phyloP scores from a whole-genome alignment of 2,329 filamentous ascomycete species.

The Colletotrichum filicis region DNA sequence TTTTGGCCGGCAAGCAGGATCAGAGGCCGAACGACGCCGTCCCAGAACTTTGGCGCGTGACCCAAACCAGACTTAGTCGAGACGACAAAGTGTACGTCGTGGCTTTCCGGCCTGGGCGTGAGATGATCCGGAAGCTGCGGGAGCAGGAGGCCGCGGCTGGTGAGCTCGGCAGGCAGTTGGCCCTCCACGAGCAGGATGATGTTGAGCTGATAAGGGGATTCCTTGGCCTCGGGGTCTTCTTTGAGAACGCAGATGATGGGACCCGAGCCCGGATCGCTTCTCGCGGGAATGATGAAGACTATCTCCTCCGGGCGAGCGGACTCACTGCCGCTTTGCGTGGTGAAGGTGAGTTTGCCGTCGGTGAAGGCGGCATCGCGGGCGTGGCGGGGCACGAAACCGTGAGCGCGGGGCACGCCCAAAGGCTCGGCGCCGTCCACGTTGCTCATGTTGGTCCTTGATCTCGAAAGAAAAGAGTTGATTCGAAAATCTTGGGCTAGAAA shows the following conservation, averaged over 20 bases:
- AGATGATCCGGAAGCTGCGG: slow-evolving; percentile 52
- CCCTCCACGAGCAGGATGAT: slow-evolving; percentile 43
- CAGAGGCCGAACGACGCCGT: slow-evolving; percentile 65
- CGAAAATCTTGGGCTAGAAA: background rate
- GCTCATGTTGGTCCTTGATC: background rate
- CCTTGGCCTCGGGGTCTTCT: slow-evolving; percentile 43
- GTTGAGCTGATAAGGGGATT: slow-evolving; percentile 42
- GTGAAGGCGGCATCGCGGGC: slow-evolving; percentile 26
- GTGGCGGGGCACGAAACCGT: slow-evolving; percentile 23
- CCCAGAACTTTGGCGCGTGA: slow-evolving; percentile 65
- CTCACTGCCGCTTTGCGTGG: slow-evolving; percentile 9
- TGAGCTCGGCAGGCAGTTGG: slow-evolving; percentile 49
- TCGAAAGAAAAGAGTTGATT: background rate
- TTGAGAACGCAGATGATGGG: slow-evolving; percentile 51
- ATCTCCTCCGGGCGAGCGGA: slow-evolving; percentile 39
- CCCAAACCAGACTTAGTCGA: slow-evolving; percentile 75
- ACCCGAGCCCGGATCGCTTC: background rate
- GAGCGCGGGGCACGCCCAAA: slow-evolving; percentile 22
- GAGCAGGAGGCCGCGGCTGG: slow-evolving; percentile 50
- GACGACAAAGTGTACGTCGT: slow-evolving; percentile 70
- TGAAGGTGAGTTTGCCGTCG: slow-evolving; percentile 31
- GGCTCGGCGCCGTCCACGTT: slow-evolving; percentile 6
- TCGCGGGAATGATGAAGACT: slow-evolving; percentile 37
- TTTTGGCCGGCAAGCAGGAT: slow-evolving; percentile 53
- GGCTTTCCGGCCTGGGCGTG: background rate